Evolutionary conservation across 441 rosid genomes (phyloP).

Genomic region (Pelargonium myrrhifolium): DNA sequence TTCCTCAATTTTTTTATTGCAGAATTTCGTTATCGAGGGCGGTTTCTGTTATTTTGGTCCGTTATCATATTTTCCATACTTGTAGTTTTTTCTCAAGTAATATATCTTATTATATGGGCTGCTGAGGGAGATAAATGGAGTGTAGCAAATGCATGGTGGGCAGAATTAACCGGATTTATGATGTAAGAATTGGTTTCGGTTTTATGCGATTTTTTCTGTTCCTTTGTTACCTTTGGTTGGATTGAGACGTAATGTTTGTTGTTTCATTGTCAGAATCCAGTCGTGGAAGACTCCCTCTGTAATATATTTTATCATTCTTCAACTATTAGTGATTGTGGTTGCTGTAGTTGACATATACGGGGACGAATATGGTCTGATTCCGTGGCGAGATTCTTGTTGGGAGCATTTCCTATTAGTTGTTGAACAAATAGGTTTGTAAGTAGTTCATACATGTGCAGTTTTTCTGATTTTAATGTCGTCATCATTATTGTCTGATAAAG

Average conservation of each 20-base stretch:
- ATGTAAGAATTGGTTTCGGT: constrained; percentile 42
- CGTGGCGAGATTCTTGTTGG: constrained; percentile 62
- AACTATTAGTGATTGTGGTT: constrained; percentile 51
- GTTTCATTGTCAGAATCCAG: constrained; percentile 53
- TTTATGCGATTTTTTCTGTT: constrained; percentile 9
- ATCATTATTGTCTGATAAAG: constrained; percentile 15
- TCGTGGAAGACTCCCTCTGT: constrained; percentile 72
- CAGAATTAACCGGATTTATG: constrained; percentile 63
- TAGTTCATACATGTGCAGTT: constrained; percentile 22
- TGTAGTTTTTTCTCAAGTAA: constrained; percentile 54
- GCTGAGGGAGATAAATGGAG: constrained; percentile 54
- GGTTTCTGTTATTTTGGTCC: constrained; percentile 63
- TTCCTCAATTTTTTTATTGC: constrained; percentile 5
- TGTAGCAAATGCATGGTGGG: constrained; percentile 56
- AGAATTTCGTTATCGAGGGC: constrained; percentile 70
- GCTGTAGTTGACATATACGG: constrained; percentile 57
- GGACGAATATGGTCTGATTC: constrained; percentile 45
- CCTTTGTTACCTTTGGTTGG: constrained; percentile 16
- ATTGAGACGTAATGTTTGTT: constrained; percentile 26
- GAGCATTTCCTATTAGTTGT: constrained; percentile 42
- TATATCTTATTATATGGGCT: constrained; percentile 66
- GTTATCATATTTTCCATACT: constrained; percentile 60
- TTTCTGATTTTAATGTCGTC: background rate
- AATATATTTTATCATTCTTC: constrained; percentile 64
- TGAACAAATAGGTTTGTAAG: constrained; percentile 76